Evolutionary conservation across 2,329 filamentous ascomycete genomes (phyloP).

Genomic region (Orbilia oligospora): DNA sequence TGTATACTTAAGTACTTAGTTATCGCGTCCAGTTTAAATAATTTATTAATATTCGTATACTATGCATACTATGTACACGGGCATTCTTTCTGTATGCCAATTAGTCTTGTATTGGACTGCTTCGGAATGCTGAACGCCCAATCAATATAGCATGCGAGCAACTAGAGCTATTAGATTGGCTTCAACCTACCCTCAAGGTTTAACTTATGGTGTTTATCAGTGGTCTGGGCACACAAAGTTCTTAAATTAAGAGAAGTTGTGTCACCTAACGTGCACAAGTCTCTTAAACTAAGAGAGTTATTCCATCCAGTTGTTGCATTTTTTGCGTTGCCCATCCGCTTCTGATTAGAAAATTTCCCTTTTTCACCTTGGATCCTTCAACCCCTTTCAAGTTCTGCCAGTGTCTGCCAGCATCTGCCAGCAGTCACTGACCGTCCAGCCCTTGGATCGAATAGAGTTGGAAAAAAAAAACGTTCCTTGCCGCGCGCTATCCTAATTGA

Average conservation of each 20-base stretch:
- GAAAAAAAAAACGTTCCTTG: not conserved
- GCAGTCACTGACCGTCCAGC: constrained; percentile 20
- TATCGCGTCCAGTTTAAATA: too few relatives aligned
- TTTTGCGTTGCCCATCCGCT: constrained; percentile 37
- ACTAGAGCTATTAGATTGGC: not conserved
- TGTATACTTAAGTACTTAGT: too few relatives aligned
- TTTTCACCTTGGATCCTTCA: constrained; percentile 9
- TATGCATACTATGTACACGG: too few relatives aligned
- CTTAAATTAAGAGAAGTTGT: too few relatives aligned
- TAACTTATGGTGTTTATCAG: too few relatives aligned
- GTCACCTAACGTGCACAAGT: too few relatives aligned
- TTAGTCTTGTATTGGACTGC: too few relatives aligned
- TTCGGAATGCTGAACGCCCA: too few relatives aligned
- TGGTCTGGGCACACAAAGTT: too few relatives aligned
- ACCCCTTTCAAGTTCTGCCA: constrained; percentile 15
- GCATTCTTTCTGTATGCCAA: too few relatives aligned
- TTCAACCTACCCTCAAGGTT: not conserved
- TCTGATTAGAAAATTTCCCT: constrained; percentile 33
- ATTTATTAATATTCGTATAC: too few relatives aligned
- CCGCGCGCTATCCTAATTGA: constrained; percentile 9
- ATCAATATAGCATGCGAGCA: not conserved
- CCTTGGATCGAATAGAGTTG: not conserved
- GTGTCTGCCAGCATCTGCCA: not conserved
- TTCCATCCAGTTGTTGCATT: constrained; percentile 30
- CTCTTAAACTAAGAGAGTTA: too few relatives aligned